Evolutionary conservation across 2,329 filamentous ascomycete species (phyloP).

Genomic region (Cladophialophora bantiana): DNA sequence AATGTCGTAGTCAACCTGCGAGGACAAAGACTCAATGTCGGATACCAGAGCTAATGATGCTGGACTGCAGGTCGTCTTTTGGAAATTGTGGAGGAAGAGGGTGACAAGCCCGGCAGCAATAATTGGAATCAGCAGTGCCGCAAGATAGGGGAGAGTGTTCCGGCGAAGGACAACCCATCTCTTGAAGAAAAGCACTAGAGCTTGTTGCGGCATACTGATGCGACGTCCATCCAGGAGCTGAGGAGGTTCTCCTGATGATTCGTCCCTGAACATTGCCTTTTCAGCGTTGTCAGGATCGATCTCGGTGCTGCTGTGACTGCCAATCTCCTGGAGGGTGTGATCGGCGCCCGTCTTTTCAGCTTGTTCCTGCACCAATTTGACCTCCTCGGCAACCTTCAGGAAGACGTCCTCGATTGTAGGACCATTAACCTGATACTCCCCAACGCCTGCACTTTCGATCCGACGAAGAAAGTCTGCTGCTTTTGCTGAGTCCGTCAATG

Average conservation of each 20-base stretch:
- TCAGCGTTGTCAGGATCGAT: conserved; percentile 26
- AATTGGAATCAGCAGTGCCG: conserved; percentile 78
- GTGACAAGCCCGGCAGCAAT: conserved; percentile 80
- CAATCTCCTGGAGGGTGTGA: conserved; percentile 24
- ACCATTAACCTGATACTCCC: conserved; percentile 83
- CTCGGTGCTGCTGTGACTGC: conserved; percentile 32
- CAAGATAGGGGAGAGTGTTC: conserved; percentile 78
- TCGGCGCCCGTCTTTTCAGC: conserved; percentile 17
- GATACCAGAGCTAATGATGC: conserved; percentile 48
- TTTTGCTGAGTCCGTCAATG: conserved; percentile 71
- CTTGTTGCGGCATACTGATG: conserved; percentile 74
- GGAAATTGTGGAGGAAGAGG: conserved; percentile 71
- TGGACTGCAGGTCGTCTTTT: conserved; percentile 61
- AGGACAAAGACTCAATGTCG: conserved; percentile 43
- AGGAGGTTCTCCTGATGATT: conserved; percentile 41
- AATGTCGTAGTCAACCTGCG: conserved; percentile 44
- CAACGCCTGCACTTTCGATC: conserved; percentile 71
- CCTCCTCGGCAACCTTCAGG: conserved; percentile 81
- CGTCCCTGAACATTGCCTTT: conserved; percentile 24
- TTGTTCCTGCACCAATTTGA: conserved; percentile 49
- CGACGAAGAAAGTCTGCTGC: conserved; percentile 74
- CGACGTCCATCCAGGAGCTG: conserved; percentile 70
- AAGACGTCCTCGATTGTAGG: conserved; percentile 95
- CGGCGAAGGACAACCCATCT: conserved; percentile 76
- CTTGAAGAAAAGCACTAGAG: conserved; percentile 77